phyloP scores from a whole-genome alignment of 2,329 filamentous ascomycete species.

The Rutstroemia sp. region DNA sequence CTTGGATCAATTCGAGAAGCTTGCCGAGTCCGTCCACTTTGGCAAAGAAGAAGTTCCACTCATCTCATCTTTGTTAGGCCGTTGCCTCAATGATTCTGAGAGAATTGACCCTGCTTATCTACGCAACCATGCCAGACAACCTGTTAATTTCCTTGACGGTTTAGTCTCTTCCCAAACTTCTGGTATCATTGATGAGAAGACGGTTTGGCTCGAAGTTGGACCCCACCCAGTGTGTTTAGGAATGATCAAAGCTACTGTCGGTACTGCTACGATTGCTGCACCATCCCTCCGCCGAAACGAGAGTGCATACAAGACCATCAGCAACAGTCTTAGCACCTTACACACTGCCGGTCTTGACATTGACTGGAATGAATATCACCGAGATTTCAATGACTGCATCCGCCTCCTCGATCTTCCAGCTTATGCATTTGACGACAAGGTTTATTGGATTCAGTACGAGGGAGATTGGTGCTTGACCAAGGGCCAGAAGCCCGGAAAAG shows the following conservation, averaged over 20 bases:
- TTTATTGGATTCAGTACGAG: conserved; percentile 56
- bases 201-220: conserved; percentile 67
- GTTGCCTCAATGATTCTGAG: conserved; percentile 48
- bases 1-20: conserved; percentile 47
- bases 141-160: conserved; percentile 55
- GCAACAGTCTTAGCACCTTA: conserved; percentile 48
- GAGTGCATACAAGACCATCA: conserved; percentile 55
- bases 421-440: conserved; percentile 64
- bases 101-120: conserved; percentile 55
- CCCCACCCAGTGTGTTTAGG: conserved; percentile 62
- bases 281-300: conserved; percentile 57
- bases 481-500: conserved; percentile 36
- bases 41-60: conserved; percentile 48
- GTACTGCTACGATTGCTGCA: conserved; percentile 40
- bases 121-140: conserved; percentile 54
- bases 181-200: conserved; percentile 57
- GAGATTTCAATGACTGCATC: conserved; percentile 49
- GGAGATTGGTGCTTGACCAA: conserved; percentile 64
- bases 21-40: conserved; percentile 46
- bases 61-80: conserved; percentile 58
- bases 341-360: conserved; percentile 55
- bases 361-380: conserved; percentile 65
- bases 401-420: conserved; percentile 57
- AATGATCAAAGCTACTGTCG: conserved; percentile 59
- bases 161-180: conserved; percentile 51